Conservation (phyloP, 495 filamentous ascomycete genomes). For the Sphaerosporella brunnea region DNA sequence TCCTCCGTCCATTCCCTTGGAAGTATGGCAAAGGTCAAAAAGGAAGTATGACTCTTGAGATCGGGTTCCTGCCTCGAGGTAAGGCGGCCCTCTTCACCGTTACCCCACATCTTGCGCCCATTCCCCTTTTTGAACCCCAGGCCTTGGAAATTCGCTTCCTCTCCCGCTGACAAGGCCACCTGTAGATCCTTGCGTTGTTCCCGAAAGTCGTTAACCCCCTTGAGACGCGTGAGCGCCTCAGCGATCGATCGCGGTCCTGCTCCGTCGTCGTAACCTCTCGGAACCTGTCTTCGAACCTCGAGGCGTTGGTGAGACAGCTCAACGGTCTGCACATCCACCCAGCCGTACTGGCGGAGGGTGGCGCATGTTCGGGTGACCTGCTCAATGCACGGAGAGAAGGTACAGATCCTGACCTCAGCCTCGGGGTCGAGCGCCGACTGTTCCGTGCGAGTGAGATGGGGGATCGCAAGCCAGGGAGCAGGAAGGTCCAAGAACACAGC, state of each 20-base stretch:
- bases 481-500: conserved; percentile 86
- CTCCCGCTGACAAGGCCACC: neutral
- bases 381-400: conserved; percentile 92
- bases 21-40: conserved; percentile 81
- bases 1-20: conserved; percentile 69
- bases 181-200: conserved; percentile 14
- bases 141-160: conserved; percentile 13
- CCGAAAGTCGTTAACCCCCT: conserved; percentile 44
- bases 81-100: conserved; percentile 43
- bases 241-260: conserved; percentile 44
- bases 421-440: conserved; percentile 45
- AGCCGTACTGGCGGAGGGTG: conserved; percentile 56
- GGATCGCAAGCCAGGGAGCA: conserved; percentile 78
- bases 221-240: conserved; percentile 55
- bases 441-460: conserved; percentile 49
- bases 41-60: conserved; percentile 85
- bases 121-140: conserved; percentile 26
- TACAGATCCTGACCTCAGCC: conserved; percentile 57
- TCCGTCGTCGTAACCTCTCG: conserved; percentile 36
- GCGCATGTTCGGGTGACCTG: conserved; percentile 74
- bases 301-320: conserved; percentile 61
- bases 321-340: conserved; percentile 85
- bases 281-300: conserved; percentile 55
- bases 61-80: conserved; percentile 68
- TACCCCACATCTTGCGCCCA: conserved; percentile 13